Evolutionary conservation across 768 basidiomycete species (phyloP).

Genomic region (Lentinula aciculospora): DNA sequence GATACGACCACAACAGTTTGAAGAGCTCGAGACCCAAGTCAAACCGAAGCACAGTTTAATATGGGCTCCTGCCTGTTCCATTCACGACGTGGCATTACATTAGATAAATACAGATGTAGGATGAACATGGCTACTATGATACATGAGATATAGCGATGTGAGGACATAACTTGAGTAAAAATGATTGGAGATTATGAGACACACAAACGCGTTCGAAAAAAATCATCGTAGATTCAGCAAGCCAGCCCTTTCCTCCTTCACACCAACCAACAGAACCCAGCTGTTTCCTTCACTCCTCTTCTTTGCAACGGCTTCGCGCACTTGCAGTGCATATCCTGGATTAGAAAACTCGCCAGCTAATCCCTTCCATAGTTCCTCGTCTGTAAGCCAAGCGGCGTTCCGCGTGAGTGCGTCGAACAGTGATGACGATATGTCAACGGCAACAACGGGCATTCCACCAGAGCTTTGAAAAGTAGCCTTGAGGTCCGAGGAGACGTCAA

Average conservation of each 20-base stretch:
- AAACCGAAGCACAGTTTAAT: too few relatives aligned
- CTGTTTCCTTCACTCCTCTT: constrained; percentile 57
- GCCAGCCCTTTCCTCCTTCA: constrained; percentile 65
- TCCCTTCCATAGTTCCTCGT: constrained; percentile 71
- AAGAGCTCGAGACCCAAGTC: too few relatives aligned
- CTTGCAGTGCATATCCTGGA: constrained; percentile 56
- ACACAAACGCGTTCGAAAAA: background rate
- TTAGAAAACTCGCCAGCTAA: constrained; percentile 52
- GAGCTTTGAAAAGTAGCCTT: constrained; percentile 47
- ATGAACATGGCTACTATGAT: too few relatives aligned
- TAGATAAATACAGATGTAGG: too few relatives aligned
- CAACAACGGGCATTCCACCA: constrained; percentile 61
- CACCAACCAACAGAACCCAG: constrained; percentile 60
- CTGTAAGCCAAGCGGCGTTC: constrained; percentile 58
- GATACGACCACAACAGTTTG: too few relatives aligned
- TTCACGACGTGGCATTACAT: too few relatives aligned
- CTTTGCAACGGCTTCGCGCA: constrained; percentile 62
- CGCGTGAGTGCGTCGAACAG: constrained; percentile 62
- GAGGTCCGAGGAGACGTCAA: constrained; percentile 53
- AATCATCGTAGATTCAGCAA: constrained; percentile 36
- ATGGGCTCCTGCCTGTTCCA: too few relatives aligned
- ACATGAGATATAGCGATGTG: too few relatives aligned
- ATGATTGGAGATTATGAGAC: too few relatives aligned
- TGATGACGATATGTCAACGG: constrained; percentile 56
- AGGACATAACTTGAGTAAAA: too few relatives aligned